Evolutionary conservation across 2,329 filamentous ascomycete species (phyloP).

Genomic region (Nemania bipapillata): DNA sequence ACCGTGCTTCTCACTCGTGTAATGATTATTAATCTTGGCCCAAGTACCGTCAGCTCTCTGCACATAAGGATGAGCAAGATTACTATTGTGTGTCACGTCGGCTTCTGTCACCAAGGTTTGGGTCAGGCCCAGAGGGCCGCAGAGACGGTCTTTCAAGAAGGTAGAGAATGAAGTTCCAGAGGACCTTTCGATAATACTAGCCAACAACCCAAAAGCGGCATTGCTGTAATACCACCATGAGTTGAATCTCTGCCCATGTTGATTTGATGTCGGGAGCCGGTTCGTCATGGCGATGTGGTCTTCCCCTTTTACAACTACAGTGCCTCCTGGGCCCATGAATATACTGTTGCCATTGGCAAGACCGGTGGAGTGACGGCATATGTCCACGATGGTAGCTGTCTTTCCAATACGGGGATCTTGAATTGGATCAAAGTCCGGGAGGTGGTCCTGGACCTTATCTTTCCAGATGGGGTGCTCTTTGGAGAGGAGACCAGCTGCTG

Average conservation of each 20-base stretch:
- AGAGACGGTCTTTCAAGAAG: not conserved
- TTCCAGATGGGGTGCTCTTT: conserved; percentile 3
- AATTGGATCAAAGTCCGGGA: conserved; percentile 14
- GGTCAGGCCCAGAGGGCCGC: not conserved
- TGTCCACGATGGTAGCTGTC: conserved; percentile 12
- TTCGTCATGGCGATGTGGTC: not conserved
- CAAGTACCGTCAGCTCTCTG: not conserved
- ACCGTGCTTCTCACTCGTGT: not conserved
- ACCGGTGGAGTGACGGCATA: conserved; percentile 13
- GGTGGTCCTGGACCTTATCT: conserved; percentile 11
- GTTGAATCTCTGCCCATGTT: conserved; percentile 2
- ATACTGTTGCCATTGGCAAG: conserved; percentile 8
- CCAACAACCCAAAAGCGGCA: not conserved
- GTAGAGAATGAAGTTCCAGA: not conserved
- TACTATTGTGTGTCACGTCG: not conserved
- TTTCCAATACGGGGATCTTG: conserved; percentile 15
- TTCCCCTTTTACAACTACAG: not conserved
- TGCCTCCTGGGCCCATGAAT: conserved; percentile 8
- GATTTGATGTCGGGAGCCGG: not conserved
- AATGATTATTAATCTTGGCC: not conserved
- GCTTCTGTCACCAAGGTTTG: not conserved
- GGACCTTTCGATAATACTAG: not conserved
- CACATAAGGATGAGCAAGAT: not conserved
- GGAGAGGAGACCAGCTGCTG: conserved; percentile 13
- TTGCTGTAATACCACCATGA: conserved; percentile 1